Evolutionary conservation across 176 grass and related monocot species (phyloP), one percentile per base, ranked within the genome.

Genomic region (Aechmea fasciata): DNA sequence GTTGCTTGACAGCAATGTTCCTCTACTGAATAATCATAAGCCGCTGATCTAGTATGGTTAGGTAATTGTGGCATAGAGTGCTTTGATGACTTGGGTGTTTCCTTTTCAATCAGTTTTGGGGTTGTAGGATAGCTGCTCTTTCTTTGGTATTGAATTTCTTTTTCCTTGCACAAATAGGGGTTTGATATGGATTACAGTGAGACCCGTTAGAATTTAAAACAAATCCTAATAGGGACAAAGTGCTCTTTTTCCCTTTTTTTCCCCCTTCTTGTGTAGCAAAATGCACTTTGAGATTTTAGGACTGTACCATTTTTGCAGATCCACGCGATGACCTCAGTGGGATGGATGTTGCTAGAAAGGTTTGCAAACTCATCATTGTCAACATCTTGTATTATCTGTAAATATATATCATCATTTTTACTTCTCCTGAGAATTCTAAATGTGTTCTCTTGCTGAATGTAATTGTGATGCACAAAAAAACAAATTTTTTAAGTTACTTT

Each of bases 291-390:
- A 19, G 15, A 19, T 22, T 61, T 61, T 61, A 18, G 9, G 20
- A 19, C 55, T 61, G 7, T 53, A 77, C 64, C 19, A 17, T 73
- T 69, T 81, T 81, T 49, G 28, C 68, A 92, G 94, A 97, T 92
- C 94, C 94, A 72, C 86, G 94, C 67, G 89, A 97, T 84, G 94
- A 92, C 79, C 89, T 92, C 17, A 76, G 89, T 77, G 86, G 94
- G 54, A 90, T 90, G 89, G 94, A 97, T 65, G 86, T 92, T 61
- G 94, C 89, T 70, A 90, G 89, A 82, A 97, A 97, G 89, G 94
- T 97, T 65, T 52, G 79, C 25, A 64, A 52, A 14, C 18, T 78
- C 20, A 61, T 13, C 49, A 61, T 18, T 19, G 15, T 61, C 55
- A 61, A 61, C n/a, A 61, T n/a, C 9, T 18, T 61, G 55, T 9